Conservation (phyloP, 306 rosid genomes). For the Spatholobus suberectus region DNA sequence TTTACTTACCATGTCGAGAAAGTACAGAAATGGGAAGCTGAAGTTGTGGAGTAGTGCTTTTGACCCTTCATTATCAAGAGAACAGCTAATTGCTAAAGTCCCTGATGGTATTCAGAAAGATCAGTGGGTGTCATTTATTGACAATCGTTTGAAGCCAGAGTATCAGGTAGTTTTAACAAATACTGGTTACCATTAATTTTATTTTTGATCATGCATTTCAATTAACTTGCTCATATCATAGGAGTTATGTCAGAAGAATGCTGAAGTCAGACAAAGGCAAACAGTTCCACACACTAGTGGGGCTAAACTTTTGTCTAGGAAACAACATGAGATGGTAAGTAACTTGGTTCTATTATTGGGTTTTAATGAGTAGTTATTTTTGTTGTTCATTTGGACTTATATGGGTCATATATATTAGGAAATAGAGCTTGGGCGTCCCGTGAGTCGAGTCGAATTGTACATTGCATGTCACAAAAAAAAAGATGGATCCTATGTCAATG, state of each 20-base stretch:
- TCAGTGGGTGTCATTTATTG: conserved; percentile 23
- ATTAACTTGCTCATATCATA: not conserved
- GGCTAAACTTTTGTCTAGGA: not conserved
- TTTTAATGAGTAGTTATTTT: not conserved
- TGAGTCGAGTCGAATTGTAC: not conserved
- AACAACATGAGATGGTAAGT: conserved; percentile 19
- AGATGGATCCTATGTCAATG: conserved; percentile 10
- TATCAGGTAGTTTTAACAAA: not conserved
- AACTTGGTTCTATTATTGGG: not conserved
- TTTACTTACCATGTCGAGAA: conserved; percentile 4
- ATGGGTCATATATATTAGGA: not conserved
- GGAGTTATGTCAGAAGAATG: conserved; percentile 19
- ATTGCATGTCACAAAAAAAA: not conserved
- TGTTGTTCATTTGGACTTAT: not conserved
- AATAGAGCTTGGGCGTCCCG: not conserved
- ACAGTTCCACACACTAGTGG: conserved; percentile 13
- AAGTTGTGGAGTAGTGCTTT: not conserved
- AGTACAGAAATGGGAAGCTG: not conserved
- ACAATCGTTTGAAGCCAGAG: not conserved
- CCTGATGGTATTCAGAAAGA: not conserved
- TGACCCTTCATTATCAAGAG: conserved; percentile 4
- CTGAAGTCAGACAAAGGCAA: not conserved
- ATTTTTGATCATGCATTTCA: not conserved
- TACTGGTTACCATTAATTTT: not conserved
- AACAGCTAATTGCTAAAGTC: not conserved